Evolutionary conservation across 1,139 yeast genomes (phyloP), one percentile per base, ranked within the genome.

Genomic region (Kodamaea arcana): DNA sequence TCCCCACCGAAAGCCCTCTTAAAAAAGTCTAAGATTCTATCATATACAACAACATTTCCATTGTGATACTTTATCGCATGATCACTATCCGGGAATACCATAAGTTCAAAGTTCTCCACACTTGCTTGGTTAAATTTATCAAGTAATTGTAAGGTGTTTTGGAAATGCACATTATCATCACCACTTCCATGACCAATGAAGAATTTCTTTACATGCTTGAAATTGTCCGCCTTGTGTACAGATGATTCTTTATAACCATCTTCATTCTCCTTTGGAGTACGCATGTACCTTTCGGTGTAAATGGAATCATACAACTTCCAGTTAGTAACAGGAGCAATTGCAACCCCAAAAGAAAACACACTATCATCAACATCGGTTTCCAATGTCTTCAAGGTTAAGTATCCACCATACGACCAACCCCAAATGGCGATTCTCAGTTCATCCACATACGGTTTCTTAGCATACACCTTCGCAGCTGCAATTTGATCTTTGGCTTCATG

Each of bases 361-460:
- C 72, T 67, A 24, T 73, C 68, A 12, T 79, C 75, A 8, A 60
- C 60, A 54, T 83, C 92, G 16, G 72, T 68, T 56, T 83, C 92
- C 34, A 83, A 56, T 0, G 90, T 81, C 51, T 83, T 83, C 45
- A 83, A 65, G 0, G 94, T 81, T 64, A 82, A 69, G 51, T 75
- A 83, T 0, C 92, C 94, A 39, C 94, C 94, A 51, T 83, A 83
- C 2, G 88, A 81, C 90, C 92, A 83, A 5, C 94, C 94, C 80
- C 87, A 83, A 35, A 83, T 75, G 2, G 86, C 85, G 10, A 83
- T 75, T 43, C 76, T 67, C 3, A 64, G 61, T 6, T 60, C 50
- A 52, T 83, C 85, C 28, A 83, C 81, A 47, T 75, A 83, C 2
- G 69, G 45, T 41, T 71, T 72, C 6, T 59, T 34, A 1, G 71